Conservation (phyloP, 768 basidiomycete genomes). For the Xerocomellus chrysenteron region DNA sequence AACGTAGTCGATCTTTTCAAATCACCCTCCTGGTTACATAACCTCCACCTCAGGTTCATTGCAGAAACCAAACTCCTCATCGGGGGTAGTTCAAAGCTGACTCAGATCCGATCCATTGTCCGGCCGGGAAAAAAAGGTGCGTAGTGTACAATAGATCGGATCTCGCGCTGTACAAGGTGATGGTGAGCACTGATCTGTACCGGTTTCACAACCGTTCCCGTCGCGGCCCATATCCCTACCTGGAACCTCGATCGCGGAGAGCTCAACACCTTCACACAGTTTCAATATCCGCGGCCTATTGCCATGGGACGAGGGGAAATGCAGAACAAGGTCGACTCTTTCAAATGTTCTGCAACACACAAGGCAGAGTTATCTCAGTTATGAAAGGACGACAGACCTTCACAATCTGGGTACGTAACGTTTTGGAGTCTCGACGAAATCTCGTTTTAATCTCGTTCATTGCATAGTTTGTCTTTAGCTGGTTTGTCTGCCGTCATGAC, state of each 20-base stretch:
- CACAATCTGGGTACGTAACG: not conserved
- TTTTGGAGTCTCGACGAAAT: not conserved
- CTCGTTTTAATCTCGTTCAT: not conserved
- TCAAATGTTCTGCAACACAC: not conserved
- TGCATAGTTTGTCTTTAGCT: not conserved
- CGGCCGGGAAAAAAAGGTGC: constrained; percentile 1
- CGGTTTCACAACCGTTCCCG: constrained; percentile 18
- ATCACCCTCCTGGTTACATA: constrained; percentile 12
- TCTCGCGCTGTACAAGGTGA: constrained; percentile 10
- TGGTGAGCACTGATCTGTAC: not conserved
- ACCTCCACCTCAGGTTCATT: constrained; percentile 1
- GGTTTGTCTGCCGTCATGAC: constrained; percentile 7
- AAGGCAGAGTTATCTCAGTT: not conserved
- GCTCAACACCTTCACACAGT: not conserved
- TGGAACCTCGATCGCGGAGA: constrained; percentile 4
- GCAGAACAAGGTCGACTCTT: not conserved
- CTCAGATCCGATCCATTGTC: constrained; percentile 15
- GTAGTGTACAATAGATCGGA: constrained; percentile 13
- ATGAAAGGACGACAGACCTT: not conserved
- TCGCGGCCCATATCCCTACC: constrained; percentile 11
- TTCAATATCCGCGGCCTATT: constrained; percentile 8
- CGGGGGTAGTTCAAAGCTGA: not conserved
- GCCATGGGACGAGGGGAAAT: not conserved
- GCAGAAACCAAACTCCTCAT: constrained; percentile 11
- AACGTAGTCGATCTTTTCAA: constrained; percentile 9